Evolutionary conservation across 495 filamentous ascomycete species (phyloP), one percentile per base, ranked within the genome.

Genomic region (Parathielavia appendiculata): DNA sequence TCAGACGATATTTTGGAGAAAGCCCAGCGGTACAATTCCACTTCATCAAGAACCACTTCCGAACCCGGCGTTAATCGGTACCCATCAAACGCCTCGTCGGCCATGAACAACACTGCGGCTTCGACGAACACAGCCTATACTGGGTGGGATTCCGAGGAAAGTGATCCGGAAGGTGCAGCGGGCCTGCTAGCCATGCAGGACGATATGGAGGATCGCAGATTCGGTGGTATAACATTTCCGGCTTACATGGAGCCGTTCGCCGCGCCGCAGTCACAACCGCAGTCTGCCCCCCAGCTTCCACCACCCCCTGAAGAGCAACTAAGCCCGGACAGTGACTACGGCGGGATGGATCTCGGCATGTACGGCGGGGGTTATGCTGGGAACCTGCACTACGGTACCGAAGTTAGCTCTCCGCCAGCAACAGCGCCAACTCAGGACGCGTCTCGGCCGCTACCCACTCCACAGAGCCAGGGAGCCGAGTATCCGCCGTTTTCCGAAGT

Each of bases 161-260:
- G 91, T 64, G 93, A 99, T 61, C 83, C 90, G 0, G 93, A 99
- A 71, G 92, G 90, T 26, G 87, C 88, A 20, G 90, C 89, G 26
- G 93, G 93, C 1, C 73, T 95, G 17, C 83, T 86, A 61, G 91
- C 91, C 65, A 81, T 98, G 80, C 85, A 83, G 36, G 82, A 89
- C 71, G 93, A 96, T 52, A 84, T 91, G 70, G 85, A 96, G 66
- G 91, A 96, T 46, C 83, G 86, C 19, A 75, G 80, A 43, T 83
- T 84, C 54, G 84, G 49, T 57, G 76, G 65, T 68, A 63, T 63
- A 51, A 66, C 54, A 57, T 69, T 67, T 45, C 58, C 68, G 8
- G 35, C 56, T 9, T 69, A 66, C 45, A 54, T 60, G 43, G 66
- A 69, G 20, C 51, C 57, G n/a, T 53, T 39, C 38, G 58, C 51